Evolutionary conservation across 345 rosid genomes (phyloP), one percentile per base, ranked within the genome.

Genomic region (Luvunga scandens): DNA sequence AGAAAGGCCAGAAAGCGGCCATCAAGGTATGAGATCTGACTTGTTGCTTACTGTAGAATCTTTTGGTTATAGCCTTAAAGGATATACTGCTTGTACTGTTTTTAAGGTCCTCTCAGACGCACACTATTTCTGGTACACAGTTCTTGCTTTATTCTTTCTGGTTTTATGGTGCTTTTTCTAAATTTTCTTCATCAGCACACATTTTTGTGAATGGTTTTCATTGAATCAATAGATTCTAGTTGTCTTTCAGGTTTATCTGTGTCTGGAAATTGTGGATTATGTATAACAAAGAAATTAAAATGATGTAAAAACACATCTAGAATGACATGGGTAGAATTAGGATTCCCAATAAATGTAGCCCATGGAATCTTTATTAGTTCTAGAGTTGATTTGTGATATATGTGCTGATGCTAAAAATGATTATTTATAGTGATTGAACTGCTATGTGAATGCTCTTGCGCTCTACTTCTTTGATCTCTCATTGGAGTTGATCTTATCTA

Each of bases 1-100:
- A 89, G 95, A 96, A 90, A 81, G 97, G 97, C 79, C 79, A 79
- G 78, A 85, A 83, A 81, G 99, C 94, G 60, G 95, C 98, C 6
- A 88, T 96, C 69, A 94, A 94, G 99, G 99, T 96, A 85, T 48
- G 65, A 9, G n/a, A 53, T 66, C 68, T 24, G 25, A 60, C 22
- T 53, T 74, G 13, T 75, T 48, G 36, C 16, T 31, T 70, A 34
- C 22, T 38, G 14, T 36, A 66, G 36, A 45, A 66, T 59, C 38
- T 67, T 34, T 76, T 56, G 25, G 21, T n/a, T 9, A 39, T 64
- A 66, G 63, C 33, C n/a, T 36, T 24, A 9, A 53, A 55, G 13
- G 61, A 21, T 61, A 68, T 39, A 27, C 21, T 39, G 28, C 30
- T 38, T 68, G 31, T 68, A n/a, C 33, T 24, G 3, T 8, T 69